A percentile compares a stretch with the other conserved stretches of the same genome.
These are phyloP conservation scores for Coelastrella sp. DNA, from an alignment of 139 green algal genomes.

Conservation along the genomic window DNA sequence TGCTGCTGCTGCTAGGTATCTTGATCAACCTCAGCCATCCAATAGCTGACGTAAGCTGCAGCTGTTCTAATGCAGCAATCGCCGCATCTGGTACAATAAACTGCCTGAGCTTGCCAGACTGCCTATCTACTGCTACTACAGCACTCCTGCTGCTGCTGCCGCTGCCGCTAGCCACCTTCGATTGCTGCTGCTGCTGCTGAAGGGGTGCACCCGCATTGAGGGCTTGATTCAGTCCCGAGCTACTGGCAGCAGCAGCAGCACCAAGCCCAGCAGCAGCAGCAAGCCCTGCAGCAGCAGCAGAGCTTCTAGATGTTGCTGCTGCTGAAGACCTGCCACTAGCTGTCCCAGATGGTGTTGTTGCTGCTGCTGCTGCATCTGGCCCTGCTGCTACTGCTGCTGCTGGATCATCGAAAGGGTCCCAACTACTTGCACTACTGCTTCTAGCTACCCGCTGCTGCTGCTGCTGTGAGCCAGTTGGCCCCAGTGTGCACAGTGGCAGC, in stretches of 20 bases:
- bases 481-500: conserved; percentile 3
- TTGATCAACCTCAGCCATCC: conserved; percentile 29
- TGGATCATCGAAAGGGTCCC: not conserved
- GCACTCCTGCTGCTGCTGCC: not conserved
- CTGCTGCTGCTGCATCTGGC: not conserved
- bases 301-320: not conserved
- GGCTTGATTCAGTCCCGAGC: not conserved
- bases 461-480: not conserved
- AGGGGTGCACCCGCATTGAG: not conserved
- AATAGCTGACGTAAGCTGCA: conserved; percentile 5
- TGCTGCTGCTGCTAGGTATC: not conserved
- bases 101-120: conserved; percentile 1
- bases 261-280: not conserved
- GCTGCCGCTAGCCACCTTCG: too few relatives aligned
- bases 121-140: not conserved
- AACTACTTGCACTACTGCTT: not conserved
- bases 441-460: not conserved
- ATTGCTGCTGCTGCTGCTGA: conserved; percentile 24
- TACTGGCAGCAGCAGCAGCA: not conserved
- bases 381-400: conserved; percentile 31
- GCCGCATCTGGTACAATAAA: conserved; percentile 1
- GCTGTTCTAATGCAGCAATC: conserved; percentile 3
- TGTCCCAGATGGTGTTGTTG: not conserved
- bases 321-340: not conserved
- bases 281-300: not conserved